Percentiles rank a stretch among this genome's conserved stretches.
phyloP scores from a whole-genome alignment of 2,329 filamentous ascomycete genomes.

The Claviceps humidiphila region DNA sequence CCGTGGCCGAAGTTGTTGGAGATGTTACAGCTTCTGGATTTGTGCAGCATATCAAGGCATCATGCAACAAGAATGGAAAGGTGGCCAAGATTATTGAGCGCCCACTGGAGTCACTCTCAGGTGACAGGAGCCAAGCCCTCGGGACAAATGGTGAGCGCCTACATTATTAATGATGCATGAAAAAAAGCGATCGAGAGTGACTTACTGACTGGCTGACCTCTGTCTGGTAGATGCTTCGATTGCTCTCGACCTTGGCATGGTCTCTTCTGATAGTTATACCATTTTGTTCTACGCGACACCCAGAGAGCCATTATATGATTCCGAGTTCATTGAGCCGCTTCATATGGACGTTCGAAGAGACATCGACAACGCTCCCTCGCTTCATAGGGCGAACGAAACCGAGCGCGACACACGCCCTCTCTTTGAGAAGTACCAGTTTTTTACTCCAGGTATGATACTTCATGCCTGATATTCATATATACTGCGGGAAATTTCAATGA shows the following conservation, averaged over 20 bases:
- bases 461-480: background rate
- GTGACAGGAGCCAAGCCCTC: conserved; percentile 29
- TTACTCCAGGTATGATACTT: conserved; percentile 57
- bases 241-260: conserved; percentile 30
- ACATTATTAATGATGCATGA: background rate
- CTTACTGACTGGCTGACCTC: background rate
- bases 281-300: conserved; percentile 63
- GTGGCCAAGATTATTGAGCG: conserved; percentile 26
- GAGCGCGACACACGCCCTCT: conserved; percentile 37
- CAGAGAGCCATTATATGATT: conserved; percentile 45
- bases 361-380: conserved; percentile 15
- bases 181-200: background rate
- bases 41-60: conserved; percentile 28
- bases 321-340: conserved; percentile 46
- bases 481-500: conserved; percentile 4
- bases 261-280: conserved; percentile 44
- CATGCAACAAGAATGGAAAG: conserved; percentile 29
- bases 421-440: conserved; percentile 91
- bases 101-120: conserved; percentile 27
- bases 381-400: conserved; percentile 26
- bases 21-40: conserved; percentile 29
- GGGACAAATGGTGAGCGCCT: conserved; percentile 32
- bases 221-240: conserved; percentile 36
- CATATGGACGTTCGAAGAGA: conserved; percentile 65
- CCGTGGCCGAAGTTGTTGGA: conserved; percentile 46